Conservation (phyloP, 306 rosid genomes). For the Quillaja saponaria region DNA sequence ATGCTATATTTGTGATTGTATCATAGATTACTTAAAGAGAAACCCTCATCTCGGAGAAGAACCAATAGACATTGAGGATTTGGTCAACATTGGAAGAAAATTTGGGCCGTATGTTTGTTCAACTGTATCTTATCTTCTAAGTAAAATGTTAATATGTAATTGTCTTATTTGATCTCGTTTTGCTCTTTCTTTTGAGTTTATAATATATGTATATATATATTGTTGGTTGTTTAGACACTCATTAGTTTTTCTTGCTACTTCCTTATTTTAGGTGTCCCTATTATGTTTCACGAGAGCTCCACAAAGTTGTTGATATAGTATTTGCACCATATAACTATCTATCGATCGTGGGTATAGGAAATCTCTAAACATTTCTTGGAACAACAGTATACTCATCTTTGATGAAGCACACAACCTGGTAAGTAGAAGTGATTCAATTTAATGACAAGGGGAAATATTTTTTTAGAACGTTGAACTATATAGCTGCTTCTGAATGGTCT, state of each 20-base stretch:
- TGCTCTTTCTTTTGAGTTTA: not conserved
- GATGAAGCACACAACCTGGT: conserved; percentile 99
- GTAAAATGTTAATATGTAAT: conserved; percentile 10
- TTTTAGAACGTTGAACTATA: too few species aligned
- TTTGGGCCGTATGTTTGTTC: conserved; percentile 79
- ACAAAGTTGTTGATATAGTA: conserved; percentile 74
- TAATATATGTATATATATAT: not conserved
- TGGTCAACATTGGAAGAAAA: conserved; percentile 78
- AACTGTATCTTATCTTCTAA: conserved; percentile 20
- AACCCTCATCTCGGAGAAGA: conserved; percentile 91
- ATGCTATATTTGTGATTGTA: conserved; percentile 29
- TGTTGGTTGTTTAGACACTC: conserved; percentile 30
- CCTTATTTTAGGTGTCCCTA: conserved; percentile 79
- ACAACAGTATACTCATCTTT: conserved; percentile 79
- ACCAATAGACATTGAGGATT: conserved; percentile 88
- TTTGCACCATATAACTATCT: conserved; percentile 97
- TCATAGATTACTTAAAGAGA: conserved; percentile 63
- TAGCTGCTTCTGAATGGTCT: too few species aligned
- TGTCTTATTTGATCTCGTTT: conserved; percentile 8
- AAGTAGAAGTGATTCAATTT: conserved; percentile 29
- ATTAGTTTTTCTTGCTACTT: conserved; percentile 25
- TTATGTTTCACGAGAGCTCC: conserved; percentile 82
- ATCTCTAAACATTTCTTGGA: conserved; percentile 57
- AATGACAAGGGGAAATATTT: conserved; percentile 7
- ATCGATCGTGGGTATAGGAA: conserved; percentile 67